Conservation (phyloP, 352 stramenopile species). For the Phytophthora fragariaefolia region DNA sequence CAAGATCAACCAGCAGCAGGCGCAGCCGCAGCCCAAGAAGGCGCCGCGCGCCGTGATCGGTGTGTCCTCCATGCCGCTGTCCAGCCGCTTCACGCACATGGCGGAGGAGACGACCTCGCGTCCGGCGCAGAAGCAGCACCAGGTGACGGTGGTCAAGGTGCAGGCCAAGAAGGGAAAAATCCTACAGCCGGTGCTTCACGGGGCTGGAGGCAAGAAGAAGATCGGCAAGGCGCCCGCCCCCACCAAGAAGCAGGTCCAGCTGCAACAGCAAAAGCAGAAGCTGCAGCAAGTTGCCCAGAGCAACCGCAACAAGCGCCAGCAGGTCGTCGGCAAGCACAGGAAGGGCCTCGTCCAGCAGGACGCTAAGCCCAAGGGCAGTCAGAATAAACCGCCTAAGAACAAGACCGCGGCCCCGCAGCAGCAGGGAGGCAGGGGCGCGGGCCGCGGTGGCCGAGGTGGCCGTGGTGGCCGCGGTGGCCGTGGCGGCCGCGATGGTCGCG, state of each 20-base stretch:
- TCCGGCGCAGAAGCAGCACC: constrained; percentile 38
- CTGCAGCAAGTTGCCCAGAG: constrained; percentile 63
- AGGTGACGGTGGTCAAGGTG: constrained; percentile 47
- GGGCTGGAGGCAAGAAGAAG: constrained; percentile 34
- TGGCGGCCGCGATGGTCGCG: constrained; percentile 39
- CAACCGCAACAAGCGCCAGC: constrained; percentile 78
- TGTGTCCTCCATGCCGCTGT: constrained; percentile 71
- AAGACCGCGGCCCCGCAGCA: constrained; percentile 37
- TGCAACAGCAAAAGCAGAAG: constrained; percentile 72
- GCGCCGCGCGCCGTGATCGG: constrained; percentile 53
- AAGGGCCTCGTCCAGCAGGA: constrained; percentile 60
- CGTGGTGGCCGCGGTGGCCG: constrained; percentile 38
- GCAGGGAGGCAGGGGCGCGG: constrained; percentile 35
- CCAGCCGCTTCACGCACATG: constrained; percentile 77
- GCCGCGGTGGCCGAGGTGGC: constrained; percentile 34
- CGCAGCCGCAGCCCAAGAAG: constrained; percentile 46
- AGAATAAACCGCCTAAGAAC: constrained; percentile 37
- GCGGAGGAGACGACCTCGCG: constrained; percentile 49
- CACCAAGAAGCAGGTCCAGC: constrained; percentile 37
- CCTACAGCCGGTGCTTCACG: constrained; percentile 27
- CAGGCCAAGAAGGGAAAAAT: constrained; percentile 36
- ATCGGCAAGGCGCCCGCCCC: constrained; percentile 7
- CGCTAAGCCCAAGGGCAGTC: constrained; percentile 41
- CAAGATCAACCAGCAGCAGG: constrained; percentile 54
- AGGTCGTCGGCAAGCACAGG: constrained; percentile 74